Evolutionary conservation across 2,329 filamentous ascomycete species (phyloP).

Genomic region (Xenoacremonium recifei): DNA sequence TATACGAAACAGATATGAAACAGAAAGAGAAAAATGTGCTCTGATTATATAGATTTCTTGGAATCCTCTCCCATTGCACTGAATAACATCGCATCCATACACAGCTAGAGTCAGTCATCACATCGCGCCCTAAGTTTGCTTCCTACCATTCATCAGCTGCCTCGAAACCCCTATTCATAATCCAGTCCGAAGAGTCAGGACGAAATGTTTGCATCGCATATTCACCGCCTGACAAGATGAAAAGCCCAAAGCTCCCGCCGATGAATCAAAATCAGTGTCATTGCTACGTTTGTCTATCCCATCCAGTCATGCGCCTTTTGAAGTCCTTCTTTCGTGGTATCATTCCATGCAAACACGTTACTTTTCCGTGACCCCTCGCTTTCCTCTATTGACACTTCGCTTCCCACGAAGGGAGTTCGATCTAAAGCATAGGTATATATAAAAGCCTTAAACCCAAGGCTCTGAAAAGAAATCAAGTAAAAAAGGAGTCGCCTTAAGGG

Average conservation of each 20-base stretch:
- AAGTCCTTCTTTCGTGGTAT: constrained; percentile 20
- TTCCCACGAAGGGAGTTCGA: not conserved
- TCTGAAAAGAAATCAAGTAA: not conserved
- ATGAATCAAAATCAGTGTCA: not conserved
- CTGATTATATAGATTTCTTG: too few species aligned
- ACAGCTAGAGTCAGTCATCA: too few species aligned
- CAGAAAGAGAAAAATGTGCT: too few species aligned
- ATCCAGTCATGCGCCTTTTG: not conserved
- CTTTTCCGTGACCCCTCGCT: too few species aligned
- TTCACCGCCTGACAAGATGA: too few species aligned
- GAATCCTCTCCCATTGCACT: too few species aligned
- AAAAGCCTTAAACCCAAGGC: not conserved
- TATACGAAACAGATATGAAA: too few species aligned
- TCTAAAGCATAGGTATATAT: not conserved
- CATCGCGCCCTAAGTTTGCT: too few species aligned
- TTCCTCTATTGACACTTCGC: too few species aligned
- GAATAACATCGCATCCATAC: too few species aligned
- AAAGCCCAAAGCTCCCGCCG: not conserved
- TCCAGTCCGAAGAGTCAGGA: not conserved
- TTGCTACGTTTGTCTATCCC: not conserved
- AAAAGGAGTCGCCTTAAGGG: not conserved
- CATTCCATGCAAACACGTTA: constrained; percentile 22
- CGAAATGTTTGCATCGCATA: too few species aligned
- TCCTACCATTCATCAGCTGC: too few species aligned
- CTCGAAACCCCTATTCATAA: not conserved